phyloP scores from a whole-genome alignment of 192 early-diverging fungal species.

The Linnemannia hyalina region DNA sequence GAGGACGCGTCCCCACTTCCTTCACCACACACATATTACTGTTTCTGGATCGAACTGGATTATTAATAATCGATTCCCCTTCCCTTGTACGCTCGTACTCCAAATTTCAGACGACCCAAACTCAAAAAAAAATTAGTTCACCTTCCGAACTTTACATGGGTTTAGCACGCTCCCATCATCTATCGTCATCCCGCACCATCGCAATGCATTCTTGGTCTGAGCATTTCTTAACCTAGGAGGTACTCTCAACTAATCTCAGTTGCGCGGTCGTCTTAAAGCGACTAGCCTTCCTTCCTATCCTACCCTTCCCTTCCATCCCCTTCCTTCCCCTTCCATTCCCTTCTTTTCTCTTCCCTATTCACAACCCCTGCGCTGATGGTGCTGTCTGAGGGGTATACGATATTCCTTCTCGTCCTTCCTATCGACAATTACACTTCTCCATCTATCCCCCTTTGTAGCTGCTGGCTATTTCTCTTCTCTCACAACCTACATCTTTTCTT shows the following conservation, averaged over 20 bases:
- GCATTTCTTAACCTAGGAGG: too few relatives aligned
- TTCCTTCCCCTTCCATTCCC: not conserved
- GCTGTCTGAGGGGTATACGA: not conserved
- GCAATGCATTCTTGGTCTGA: not conserved
- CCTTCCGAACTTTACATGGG: not conserved
- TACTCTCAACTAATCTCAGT: too few relatives aligned
- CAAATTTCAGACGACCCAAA: not conserved
- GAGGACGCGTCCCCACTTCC: not conserved
- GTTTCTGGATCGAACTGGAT: not conserved
- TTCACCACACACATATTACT: not conserved
- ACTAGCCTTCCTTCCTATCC: not conserved
- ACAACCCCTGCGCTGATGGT: too few relatives aligned
- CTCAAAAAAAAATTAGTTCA: not conserved
- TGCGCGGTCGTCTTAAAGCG: too few relatives aligned
- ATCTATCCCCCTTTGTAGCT: too few relatives aligned
- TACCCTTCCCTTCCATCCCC: too few relatives aligned
- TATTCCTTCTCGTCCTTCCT: not conserved
- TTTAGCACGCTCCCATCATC: not conserved
- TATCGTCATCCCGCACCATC: conserved; percentile 5
- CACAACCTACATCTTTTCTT: not conserved
- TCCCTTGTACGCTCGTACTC: not conserved
- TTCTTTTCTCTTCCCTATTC: not conserved
- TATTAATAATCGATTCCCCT: not conserved
- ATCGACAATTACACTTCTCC: not conserved
- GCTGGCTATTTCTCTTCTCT: not conserved